phyloP scores from a whole-genome alignment of 1,284 basidiomycete genomes.

The Cryptococcus sp. region DNA sequence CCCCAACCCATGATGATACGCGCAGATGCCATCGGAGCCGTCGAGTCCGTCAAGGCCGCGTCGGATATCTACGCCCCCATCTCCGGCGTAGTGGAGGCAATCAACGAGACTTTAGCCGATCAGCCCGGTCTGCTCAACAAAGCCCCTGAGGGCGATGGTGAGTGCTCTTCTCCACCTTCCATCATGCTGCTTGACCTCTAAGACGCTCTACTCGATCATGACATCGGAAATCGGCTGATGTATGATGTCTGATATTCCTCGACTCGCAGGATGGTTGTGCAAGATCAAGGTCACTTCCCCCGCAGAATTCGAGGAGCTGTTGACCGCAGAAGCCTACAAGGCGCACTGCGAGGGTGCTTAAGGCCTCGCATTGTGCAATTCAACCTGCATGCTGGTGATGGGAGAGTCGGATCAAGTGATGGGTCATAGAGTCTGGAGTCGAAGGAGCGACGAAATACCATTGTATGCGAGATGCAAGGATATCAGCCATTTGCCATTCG shows the following conservation, averaged over 20 bases:
- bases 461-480: too few species aligned
- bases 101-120: conserved; percentile 72
- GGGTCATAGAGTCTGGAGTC: too few species aligned
- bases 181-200: conserved; percentile 13
- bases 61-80: conserved; percentile 97
- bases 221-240: neutral
- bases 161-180: conserved; percentile 32
- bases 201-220: too few species aligned
- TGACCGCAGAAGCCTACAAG: conserved; percentile 79
- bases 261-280: conserved; percentile 82
- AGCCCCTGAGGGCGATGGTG: conserved; percentile 80
- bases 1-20: too few species aligned
- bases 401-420: too few species aligned
- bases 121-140: conserved; percentile 87
- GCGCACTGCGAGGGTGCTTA: conserved; percentile 62
- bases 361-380: neutral
- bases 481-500: too few species aligned
- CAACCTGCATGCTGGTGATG: too few species aligned
- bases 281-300: conserved; percentile 83
- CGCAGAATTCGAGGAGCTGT: conserved; percentile 71
- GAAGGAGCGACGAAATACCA: too few species aligned
- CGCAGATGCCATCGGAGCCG: conserved; percentile 86
- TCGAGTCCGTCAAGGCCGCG: conserved; percentile 97
- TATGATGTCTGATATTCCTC: conserved; percentile 2
- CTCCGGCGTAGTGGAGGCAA: conserved; percentile 75